A percentile compares a stretch with the other conserved stretches of the same genome.
phyloP scores from a whole-genome alignment of 2,329 filamentous ascomycete species.

The Proliferodiscus dingleyae region DNA sequence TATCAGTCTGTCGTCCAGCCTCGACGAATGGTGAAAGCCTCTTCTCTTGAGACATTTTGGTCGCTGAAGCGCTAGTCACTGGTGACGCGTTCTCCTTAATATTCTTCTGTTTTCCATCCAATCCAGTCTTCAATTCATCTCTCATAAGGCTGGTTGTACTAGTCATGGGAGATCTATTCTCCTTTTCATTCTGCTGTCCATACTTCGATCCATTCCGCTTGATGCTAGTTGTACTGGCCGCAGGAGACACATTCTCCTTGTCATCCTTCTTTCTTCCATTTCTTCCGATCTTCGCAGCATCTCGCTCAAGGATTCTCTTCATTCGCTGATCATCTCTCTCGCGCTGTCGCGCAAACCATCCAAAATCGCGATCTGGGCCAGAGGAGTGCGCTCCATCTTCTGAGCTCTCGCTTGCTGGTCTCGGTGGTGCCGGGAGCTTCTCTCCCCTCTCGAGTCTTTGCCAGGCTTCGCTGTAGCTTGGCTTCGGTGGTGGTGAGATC shows the following conservation, averaged over 20 bases:
- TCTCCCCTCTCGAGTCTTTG: neutral
- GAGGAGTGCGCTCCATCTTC: neutral
- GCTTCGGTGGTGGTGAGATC: no score
- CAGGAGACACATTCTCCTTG: neutral
- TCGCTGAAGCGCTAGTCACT: no score
- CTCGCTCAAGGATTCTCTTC: neutral
- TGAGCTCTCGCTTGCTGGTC: neutral
- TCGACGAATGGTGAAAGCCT: no score
- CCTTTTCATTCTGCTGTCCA: no score
- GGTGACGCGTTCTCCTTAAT: no score
- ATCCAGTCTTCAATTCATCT: no score
- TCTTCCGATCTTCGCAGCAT: neutral
- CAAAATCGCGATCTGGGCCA: neutral
- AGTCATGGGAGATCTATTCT: neutral
- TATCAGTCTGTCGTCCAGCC: no score
- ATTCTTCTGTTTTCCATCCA: no score
- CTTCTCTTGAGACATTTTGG: no score
- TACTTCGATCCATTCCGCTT: no score
- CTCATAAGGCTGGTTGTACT: no score
- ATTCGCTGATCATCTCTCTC: neutral
- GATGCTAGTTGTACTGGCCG: neutral
- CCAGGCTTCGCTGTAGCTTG: neutral
- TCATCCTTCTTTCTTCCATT: neutral
- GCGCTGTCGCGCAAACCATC: neutral
- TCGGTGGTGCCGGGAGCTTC: neutral